phyloP scores from a whole-genome alignment of 129 eudicot genomes.

The Lactuca saligna region DNA sequence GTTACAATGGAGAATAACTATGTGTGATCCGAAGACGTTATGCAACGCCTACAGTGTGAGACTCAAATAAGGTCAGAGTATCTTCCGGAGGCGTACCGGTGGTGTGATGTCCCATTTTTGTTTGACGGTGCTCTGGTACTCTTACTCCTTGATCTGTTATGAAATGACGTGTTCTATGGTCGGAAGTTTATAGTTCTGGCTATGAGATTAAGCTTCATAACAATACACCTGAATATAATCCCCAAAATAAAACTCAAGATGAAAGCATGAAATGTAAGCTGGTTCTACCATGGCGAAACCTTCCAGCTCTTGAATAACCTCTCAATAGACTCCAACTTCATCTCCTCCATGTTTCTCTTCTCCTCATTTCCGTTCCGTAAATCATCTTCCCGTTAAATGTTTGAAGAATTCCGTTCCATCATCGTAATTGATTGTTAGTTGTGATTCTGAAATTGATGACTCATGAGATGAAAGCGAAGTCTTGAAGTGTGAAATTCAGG shows the following conservation, averaged over 20 bases:
- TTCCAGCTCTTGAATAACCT: slow-evolving; percentile 37
- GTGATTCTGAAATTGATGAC: background rate
- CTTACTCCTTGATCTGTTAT: too few relatives aligned
- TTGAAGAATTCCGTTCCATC: slow-evolving; percentile 8
- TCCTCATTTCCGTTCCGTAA: background rate
- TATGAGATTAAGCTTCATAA: slow-evolving; percentile 63
- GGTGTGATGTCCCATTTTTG: too few relatives aligned
- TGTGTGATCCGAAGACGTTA: slow-evolving; percentile 58
- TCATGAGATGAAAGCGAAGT: too few relatives aligned
- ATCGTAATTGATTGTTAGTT: background rate
- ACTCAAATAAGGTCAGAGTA: slow-evolving; percentile 67
- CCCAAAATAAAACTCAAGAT: slow-evolving; percentile 47
- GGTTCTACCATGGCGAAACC: slow-evolving; percentile 55
- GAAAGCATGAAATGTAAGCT: slow-evolving; percentile 55
- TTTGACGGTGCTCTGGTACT: too few relatives aligned
- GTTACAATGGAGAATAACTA: slow-evolving; percentile 64
- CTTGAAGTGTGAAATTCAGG: too few relatives aligned
- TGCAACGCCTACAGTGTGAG: slow-evolving; percentile 73
- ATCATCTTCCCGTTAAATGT: background rate
- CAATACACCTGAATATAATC: slow-evolving; percentile 51
- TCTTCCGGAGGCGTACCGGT: slow-evolving; percentile 60
- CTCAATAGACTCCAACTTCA: slow-evolving; percentile 37
- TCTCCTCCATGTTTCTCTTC: background rate
- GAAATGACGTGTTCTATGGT: too few relatives aligned
- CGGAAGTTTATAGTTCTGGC: slow-evolving; percentile 41